Base-by-base conservation (phyloP, 2,329 filamentous ascomycete genomes). In the Aspergillus japonicus region DNA sequence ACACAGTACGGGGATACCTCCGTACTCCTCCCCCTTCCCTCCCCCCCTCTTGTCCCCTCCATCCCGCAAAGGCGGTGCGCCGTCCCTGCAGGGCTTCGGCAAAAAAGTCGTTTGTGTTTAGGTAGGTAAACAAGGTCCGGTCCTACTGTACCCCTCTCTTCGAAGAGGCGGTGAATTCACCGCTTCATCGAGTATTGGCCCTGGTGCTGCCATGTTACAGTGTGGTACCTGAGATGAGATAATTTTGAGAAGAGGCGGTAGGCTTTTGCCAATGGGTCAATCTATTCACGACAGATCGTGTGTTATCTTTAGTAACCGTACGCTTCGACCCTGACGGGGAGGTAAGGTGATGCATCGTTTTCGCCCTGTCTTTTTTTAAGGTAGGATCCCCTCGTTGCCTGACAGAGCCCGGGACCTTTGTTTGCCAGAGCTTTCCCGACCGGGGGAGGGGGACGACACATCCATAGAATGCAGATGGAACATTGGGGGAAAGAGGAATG, bases 91-190 rank as follows among this genome's bases (percentile, higher is more conserved):
- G 29, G 42, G 35, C 44, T 44, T 48, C 11, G 29, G 35, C 53
- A 55, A 31, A 24, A 24, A 24, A n/a, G 14, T 19, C n/a, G 39
- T 19, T 44, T 44, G 39, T 19, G 8, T 1, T 19, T 12, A 23
- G 23, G 23, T 23, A 23, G 23, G 23, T 2, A 23, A 23, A 23
- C 11, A 16, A 35, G 11, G 14, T 35, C 12, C 11, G 11, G 26
- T 16, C 49, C 16, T 5, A 12, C n/a, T 33, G 10, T 19, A 10
- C 49, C 21, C 26, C 49, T n/a, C 21, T 12, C 54, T 24, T 23
- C 24, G 10, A 63, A 66, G 47, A 52, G 48, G 64, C 63, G 63
- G 63, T 66, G 64, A 67, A 67, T 67, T 62, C 63, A 67, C 65
- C 64, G 60, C 63, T 63, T 39, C 49, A 21, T 54, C 57, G 42